phyloP scores from a whole-genome alignment of 495 filamentous ascomycete species.

The Penicillium canariense region DNA sequence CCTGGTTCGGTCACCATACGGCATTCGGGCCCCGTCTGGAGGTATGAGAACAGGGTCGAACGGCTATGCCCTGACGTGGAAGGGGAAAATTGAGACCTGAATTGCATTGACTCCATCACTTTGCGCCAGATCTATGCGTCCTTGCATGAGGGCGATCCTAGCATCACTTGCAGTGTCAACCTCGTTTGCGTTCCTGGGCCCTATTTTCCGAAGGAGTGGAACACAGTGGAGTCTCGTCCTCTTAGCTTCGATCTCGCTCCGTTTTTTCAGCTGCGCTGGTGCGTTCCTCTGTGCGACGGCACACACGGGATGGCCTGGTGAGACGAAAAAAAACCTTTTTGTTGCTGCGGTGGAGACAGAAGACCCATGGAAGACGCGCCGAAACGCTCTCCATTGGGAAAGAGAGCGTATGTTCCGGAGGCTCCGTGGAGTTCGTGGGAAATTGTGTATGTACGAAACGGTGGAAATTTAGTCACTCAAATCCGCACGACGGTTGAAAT shows the following conservation, averaged over 20 bases:
- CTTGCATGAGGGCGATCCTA: constrained; percentile 25
- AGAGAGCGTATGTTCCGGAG: neutral
- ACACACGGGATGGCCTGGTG: constrained; percentile 5
- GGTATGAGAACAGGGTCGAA: too few relatives aligned
- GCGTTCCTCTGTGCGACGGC: constrained; percentile 20
- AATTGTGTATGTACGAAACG: constrained; percentile 1
- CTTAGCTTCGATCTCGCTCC: constrained; percentile 38
- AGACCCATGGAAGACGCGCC: constrained; percentile 27
- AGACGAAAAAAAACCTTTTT: constrained; percentile 12
- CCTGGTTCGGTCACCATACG: too few relatives aligned
- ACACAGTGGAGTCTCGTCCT: constrained; percentile 22
- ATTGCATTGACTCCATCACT: constrained; percentile 10
- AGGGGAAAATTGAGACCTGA: neutral
- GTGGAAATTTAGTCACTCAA: neutral
- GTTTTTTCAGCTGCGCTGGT: constrained; percentile 20
- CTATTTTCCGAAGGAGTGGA: constrained; percentile 37
- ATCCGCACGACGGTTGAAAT: neutral
- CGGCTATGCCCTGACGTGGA: neutral
- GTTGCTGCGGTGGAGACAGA: constrained; percentile 14
- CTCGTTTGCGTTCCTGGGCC: constrained; percentile 26
- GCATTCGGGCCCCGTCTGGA: too few relatives aligned
- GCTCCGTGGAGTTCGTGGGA: neutral
- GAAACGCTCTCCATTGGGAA: constrained; percentile 6
- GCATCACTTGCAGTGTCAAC: constrained; percentile 26
- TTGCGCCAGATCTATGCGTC: constrained; percentile 10